Base-by-base conservation (phyloP, 78 protist genomes). In the slime mould (Dictyostelium discoideum) region DNA sequence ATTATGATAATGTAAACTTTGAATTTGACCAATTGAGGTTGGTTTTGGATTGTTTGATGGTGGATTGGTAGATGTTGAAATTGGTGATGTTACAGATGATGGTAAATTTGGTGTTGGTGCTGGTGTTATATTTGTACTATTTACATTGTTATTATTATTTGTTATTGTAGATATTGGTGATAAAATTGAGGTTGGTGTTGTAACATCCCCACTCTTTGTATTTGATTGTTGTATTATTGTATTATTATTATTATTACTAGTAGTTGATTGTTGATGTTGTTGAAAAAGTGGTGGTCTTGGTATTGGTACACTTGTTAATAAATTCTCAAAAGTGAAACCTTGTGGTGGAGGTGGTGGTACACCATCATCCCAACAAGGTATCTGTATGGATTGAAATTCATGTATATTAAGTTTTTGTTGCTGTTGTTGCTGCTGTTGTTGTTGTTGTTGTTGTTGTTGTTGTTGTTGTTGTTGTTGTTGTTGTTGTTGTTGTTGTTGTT, bases 251-350 rank as follows among this genome's bases (percentile, higher is more conserved):
- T 7, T n/a, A 65, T n/a, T 24, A 9, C 13, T 65, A 22, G 9
- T n/a, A 11, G 77, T 69, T 69, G 77, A 26, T 74, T 32, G 79
- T 74, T 42, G 46, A 20, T 60, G 69, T 26, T 69, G 42, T 26
- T 32, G 29, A 16, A 16, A n/a, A 16, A 13, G 7, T 14, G 40
- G 82, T 42, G 60, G 46, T 14, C 60, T 82, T 82, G 73, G 72
- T 16, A 22, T 63, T 3, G 87, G 87, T 84, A 84, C 87, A 29
- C 63, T n/a, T 84, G 39, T 22, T 22, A 84, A 84, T 18, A 84
- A 22, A 84, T 84, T 84, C 5, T 84, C 79, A 60, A 39, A 84
- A 40, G 29, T 39, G 7, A 60, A 60, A 60, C 87, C 87, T 42
- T 26, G 26, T 20, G 87, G 87, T 20, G 39, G 32, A 1, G 40